Percentiles rank a stretch among this genome's conserved stretches.
phyloP scores from a whole-genome alignment of 2,329 filamentous ascomycete species.

The Zymoseptoria ardabiliae region DNA sequence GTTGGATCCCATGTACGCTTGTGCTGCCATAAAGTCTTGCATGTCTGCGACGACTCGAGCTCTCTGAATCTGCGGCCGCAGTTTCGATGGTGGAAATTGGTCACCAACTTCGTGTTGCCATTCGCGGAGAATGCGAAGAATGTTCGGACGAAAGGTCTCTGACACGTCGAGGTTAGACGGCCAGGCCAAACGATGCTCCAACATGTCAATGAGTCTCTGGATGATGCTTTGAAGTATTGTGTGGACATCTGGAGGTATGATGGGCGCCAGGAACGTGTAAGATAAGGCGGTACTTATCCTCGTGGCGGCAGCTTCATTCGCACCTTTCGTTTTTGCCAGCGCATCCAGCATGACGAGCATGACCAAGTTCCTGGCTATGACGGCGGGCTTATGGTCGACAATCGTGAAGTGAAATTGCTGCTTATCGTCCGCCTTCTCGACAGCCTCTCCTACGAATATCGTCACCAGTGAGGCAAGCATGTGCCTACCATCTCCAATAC shows the following conservation, averaged over 20 bases:
- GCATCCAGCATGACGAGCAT: slow-evolving; percentile 2
- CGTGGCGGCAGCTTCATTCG: not conserved
- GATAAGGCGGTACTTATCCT: slow-evolving; percentile 1
- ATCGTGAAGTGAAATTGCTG: slow-evolving; percentile 9
- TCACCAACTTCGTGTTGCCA: slow-evolving; percentile 8
- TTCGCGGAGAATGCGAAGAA: slow-evolving; percentile 3
- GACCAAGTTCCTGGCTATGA: slow-evolving; percentile 6
- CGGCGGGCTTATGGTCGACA: slow-evolving; percentile 6
- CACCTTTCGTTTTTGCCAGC: not conserved
- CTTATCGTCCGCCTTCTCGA: not conserved
- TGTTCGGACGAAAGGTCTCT: slow-evolving; percentile 1
- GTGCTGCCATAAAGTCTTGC: not conserved
- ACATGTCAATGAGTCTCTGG: not conserved
- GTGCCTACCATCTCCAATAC: slow-evolving; percentile 8
- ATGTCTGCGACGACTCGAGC: not conserved
- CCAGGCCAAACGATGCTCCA: slow-evolving; percentile 2
- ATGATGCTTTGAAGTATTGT: slow-evolving; percentile 6
- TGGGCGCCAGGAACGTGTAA: slow-evolving; percentile 8
- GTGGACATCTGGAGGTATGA: slow-evolving; percentile 5
- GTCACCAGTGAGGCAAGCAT: slow-evolving; percentile 5
- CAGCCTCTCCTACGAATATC: not conserved
- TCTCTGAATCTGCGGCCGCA: not conserved
- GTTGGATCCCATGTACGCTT: not conserved
- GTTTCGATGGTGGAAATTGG: slow-evolving; percentile 3
- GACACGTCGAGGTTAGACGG: slow-evolving; percentile 4